Evolutionary conservation across 2,329 filamentous ascomycete species (phyloP), one percentile per base, ranked within the genome.

Genomic region (Aspergillus sclerotialis): DNA sequence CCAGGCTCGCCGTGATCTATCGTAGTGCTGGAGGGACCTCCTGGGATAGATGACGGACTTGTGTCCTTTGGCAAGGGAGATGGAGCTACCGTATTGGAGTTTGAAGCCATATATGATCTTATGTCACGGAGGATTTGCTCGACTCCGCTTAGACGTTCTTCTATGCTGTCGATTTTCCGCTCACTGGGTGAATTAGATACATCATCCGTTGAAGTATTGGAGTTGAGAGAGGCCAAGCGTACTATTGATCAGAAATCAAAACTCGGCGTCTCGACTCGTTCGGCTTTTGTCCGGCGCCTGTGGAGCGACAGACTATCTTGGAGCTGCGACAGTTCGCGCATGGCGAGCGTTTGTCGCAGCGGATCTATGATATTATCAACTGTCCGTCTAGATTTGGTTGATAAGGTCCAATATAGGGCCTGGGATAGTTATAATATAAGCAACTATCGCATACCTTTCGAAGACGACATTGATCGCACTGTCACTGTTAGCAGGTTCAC

Each of bases 131-230:
- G 47, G 44, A 48, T 51, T 50, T 32, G 49, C 41, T 74, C 70
- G 26, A 75, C 71, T n/a, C 60, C 58, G 5, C 60, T 58, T 7
- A 75, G 53, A 11, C 70, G 63, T 18, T 68, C 63, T 44, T 72
- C 69, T 32, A 75, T 72, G 9, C 65, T 48, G 39, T 73, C 70
- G 31, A 75, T 70, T 49, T 73, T 72, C 45, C 60, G 67, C 47
- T 75, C 71, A 51, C 68, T 72, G 29, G 11, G 14, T 17, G 33
- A 4, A 13, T n/a, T n/a, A 28, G 7, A 21, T 24, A n/a, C 4
- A 4, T n/a, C 6, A 15, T 12, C 12, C 10, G n/a, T 19, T 16
- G 13, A 10, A 3, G 7, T 7, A 13, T n/a, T 28, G 3, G 11
- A 28, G 26, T 28, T n/a, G 26, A 13, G 7, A 11, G 7, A 13